Percentiles rank a stretch among this genome's conserved stretches.
Evolutionary conservation across 2,329 filamentous ascomycete species (phyloP).

Genomic region (Aureobasidium sp.): DNA sequence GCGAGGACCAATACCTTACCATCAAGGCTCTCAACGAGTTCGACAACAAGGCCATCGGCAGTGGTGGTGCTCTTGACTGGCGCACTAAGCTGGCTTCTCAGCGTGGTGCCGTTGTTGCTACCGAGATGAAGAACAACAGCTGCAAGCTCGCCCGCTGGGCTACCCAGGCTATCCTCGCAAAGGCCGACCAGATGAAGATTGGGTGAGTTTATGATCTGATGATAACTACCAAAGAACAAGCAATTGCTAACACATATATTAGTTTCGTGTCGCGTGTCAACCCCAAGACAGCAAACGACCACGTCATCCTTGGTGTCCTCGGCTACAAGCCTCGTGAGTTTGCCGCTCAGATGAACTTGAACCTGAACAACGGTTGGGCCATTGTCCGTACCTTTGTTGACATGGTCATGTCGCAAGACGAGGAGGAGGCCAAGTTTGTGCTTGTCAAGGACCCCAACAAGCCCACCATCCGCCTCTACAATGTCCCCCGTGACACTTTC

Average conservation of each 20-base stretch:
- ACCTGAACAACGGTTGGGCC: constrained; percentile 95
- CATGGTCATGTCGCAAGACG: constrained; percentile 70
- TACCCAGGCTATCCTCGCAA: constrained; percentile 90
- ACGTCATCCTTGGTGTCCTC: constrained; percentile 90
- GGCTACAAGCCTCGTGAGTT: constrained; percentile 98
- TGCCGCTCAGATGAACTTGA: constrained; percentile 95
- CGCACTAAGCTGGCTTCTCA: constrained; percentile 88
- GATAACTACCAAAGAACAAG: constrained; percentile 33
- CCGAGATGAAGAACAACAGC: constrained; percentile 99
- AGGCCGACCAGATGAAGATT: constrained; percentile 98
- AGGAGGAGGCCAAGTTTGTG: constrained; percentile 62
- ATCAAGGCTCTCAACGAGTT: constrained; percentile 99
- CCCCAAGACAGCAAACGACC: constrained; percentile 86
- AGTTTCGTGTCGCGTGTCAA: constrained; percentile 94
- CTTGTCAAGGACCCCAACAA: constrained; percentile 90
- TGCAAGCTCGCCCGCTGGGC: constrained; percentile 99
- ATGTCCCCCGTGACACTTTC: constrained; percentile 79
- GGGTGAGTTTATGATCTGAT: constrained; percentile 76
- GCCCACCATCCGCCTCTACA: constrained; percentile 85
- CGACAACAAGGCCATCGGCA: constrained; percentile 93
- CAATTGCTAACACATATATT: constrained; percentile 18
- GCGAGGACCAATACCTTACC: constrained; percentile 84
- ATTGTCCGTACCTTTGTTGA: constrained; percentile 97
- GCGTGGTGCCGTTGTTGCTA: constrained; percentile 93
- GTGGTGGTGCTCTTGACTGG: constrained; percentile 94